phyloP scores from a whole-genome alignment of 73 alveolate genomes.

The Blepharisma stoltei region DNA sequence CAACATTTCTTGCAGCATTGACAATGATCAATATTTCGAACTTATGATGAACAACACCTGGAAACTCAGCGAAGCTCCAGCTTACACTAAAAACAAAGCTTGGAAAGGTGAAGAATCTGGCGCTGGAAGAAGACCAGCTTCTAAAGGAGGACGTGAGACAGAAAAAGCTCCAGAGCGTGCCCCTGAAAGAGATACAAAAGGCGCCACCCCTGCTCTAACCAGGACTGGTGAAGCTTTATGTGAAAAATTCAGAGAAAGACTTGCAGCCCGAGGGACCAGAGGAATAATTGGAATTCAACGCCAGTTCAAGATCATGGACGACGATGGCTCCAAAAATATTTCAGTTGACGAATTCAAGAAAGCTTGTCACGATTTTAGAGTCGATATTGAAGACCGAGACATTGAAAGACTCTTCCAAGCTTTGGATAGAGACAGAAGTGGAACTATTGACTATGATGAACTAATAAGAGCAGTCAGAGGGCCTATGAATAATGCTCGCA shows the following conservation, averaged over 20 bases:
- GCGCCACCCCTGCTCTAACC: too few relatives aligned
- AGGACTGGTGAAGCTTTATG: too few relatives aligned
- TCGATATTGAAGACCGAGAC: conserved; percentile 72
- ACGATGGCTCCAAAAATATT: conserved; percentile 72
- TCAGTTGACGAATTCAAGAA: conserved; percentile 76
- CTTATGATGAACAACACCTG: conserved; percentile 83
- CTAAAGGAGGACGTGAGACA: too few relatives aligned
- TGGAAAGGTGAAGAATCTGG: neutral
- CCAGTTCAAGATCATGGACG: conserved; percentile 82
- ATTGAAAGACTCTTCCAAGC: conserved; percentile 60
- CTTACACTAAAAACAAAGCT: neutral
- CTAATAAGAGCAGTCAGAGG: conserved; percentile 85
- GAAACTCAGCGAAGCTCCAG: conserved; percentile 54
- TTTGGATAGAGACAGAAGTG: conserved; percentile 76
- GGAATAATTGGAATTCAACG: conserved; percentile 84
- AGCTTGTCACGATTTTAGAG: conserved; percentile 68
- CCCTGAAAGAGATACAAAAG: too few relatives aligned
- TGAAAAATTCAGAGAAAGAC: conserved; percentile 32
- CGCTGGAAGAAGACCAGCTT: too few relatives aligned
- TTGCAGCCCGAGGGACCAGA: conserved; percentile 83
- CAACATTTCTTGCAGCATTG: conserved; percentile 65
- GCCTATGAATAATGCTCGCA: conserved; percentile 70
- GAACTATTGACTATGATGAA: conserved; percentile 82
- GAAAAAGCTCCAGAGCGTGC: too few relatives aligned
- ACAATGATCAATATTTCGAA: conserved; percentile 74